Conservation (phyloP, 2,329 filamentous ascomycete genomes). For the Penicillium crustosum region DNA sequence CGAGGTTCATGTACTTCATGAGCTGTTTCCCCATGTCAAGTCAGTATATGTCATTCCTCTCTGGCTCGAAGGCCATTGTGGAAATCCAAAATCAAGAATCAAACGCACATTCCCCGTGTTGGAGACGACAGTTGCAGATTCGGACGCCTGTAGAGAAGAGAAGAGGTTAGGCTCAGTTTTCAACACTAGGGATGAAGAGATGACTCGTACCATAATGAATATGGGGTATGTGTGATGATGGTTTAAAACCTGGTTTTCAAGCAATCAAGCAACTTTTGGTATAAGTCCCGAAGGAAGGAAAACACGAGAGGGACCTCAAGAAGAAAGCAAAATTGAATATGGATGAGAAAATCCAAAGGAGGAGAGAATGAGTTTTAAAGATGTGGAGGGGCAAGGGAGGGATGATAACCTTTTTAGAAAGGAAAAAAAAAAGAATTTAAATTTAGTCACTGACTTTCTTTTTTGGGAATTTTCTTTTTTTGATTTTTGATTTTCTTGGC, state of each 20-base stretch:
- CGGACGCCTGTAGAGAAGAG: conserved; percentile 41
- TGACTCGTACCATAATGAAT: conserved; percentile 30
- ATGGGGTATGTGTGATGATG: conserved; percentile 22
- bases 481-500: background rate
- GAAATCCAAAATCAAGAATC: conserved; percentile 32
- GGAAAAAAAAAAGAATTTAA: conserved; percentile 22
- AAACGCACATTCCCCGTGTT: conserved; percentile 49
- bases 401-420: conserved; percentile 9
- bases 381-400: conserved; percentile 25
- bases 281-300: conserved; percentile 8
- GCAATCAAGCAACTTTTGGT: conserved; percentile 14
- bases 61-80: conserved; percentile 32
- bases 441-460: conserved; percentile 25
- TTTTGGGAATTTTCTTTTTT: conserved; percentile 13
- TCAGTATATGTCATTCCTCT: conserved; percentile 44
- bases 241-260: conserved; percentile 7
- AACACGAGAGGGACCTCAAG: conserved; percentile 21
- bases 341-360: conserved; percentile 25
- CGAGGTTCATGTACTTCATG: conserved; percentile 85
- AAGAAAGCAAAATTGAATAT: conserved; percentile 15
- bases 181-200: background rate
- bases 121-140: conserved; percentile 45
- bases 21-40: conserved; percentile 58
- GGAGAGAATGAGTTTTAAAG: conserved; percentile 28
- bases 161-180: background rate